phyloP scores from a whole-genome alignment of 2,329 filamentous ascomycete genomes.

The Westerdykella aurantiaca region DNA sequence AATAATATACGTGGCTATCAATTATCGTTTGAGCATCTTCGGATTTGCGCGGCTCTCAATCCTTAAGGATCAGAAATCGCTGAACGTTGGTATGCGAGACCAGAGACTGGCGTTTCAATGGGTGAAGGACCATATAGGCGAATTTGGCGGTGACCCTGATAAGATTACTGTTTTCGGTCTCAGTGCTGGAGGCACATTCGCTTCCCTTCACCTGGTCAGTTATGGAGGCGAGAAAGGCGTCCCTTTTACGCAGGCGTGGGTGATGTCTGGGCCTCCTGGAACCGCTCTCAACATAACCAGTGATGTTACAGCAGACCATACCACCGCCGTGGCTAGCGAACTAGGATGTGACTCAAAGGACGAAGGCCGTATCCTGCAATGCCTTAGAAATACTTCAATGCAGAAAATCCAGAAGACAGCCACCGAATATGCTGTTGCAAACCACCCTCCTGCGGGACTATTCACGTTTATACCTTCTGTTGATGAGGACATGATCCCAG shows the following conservation, averaged over 20 bases:
- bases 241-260: slow-evolving; percentile 30
- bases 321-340: slow-evolving; percentile 3
- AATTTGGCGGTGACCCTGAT: slow-evolving; percentile 24
- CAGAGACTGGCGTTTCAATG: slow-evolving; percentile 27
- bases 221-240: slow-evolving; percentile 28
- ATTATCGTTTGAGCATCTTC: slow-evolving; percentile 26
- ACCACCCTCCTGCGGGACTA: too few species aligned
- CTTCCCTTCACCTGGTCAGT: slow-evolving; percentile 16
- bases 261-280: slow-evolving; percentile 34
- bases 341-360: too few species aligned
- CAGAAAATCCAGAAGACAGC: too few species aligned
- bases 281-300: slow-evolving; percentile 29
- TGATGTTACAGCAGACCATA: slow-evolving; percentile 16
- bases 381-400: too few species aligned
- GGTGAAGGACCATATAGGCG: slow-evolving; percentile 21
- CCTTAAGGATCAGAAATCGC: slow-evolving; percentile 20
- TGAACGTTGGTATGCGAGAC: slow-evolving; percentile 26
- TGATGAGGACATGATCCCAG: too few species aligned
- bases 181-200: slow-evolving; percentile 24
- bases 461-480: too few species aligned
- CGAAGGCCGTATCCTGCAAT: too few species aligned
- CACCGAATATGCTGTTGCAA: too few species aligned
- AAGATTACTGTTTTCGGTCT: slow-evolving; percentile 31
- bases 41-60: slow-evolving; percentile 17
- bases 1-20: slow-evolving; percentile 17